phyloP scores from a whole-genome alignment of 139 green algal genomes.

The Asterochloris sp. region DNA sequence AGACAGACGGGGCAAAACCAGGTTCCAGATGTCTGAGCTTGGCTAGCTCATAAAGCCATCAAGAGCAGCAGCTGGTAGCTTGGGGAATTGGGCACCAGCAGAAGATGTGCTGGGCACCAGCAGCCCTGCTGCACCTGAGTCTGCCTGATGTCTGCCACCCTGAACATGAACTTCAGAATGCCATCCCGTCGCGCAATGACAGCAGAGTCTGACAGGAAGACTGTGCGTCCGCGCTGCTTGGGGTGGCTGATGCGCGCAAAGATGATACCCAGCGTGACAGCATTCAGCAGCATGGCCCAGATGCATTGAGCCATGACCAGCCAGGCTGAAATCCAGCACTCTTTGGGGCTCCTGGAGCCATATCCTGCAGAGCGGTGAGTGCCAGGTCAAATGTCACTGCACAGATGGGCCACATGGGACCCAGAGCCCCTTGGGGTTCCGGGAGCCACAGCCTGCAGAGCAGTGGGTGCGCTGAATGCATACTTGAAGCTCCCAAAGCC shows the following conservation, averaged over 20 bases:
- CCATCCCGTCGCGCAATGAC: slow-evolving; percentile 75
- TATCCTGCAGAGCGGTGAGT: neutral
- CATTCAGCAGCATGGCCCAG: slow-evolving; percentile 56
- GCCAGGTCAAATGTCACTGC: neutral
- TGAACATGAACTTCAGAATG: slow-evolving; percentile 91
- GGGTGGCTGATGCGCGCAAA: slow-evolving; percentile 80
- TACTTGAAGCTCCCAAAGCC: neutral
- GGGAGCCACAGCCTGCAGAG: neutral
- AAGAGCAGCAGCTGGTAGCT: neutral
- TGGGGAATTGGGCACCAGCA: neutral
- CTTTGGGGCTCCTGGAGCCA: slow-evolving; percentile 48
- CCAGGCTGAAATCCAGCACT: slow-evolving; percentile 62
- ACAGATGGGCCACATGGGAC: neutral
- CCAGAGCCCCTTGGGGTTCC: neutral
- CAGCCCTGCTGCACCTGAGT: slow-evolving; percentile 14
- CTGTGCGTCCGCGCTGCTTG: slow-evolving; percentile 74
- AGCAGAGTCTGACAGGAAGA: slow-evolving; percentile 80
- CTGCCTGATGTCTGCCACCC: slow-evolving; percentile 70
- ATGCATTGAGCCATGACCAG: slow-evolving; percentile 71
- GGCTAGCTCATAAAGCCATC: neutral
- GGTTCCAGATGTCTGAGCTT: too few relatives aligned
- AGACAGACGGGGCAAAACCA: neutral
- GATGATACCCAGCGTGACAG: slow-evolving; percentile 72
- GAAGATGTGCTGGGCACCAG: neutral
- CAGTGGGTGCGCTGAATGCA: neutral